These are phyloP conservation scores for Beauveria australis DNA, from an alignment of 2,329 filamentous ascomycete genomes.

Conservation along the genomic window DNA sequence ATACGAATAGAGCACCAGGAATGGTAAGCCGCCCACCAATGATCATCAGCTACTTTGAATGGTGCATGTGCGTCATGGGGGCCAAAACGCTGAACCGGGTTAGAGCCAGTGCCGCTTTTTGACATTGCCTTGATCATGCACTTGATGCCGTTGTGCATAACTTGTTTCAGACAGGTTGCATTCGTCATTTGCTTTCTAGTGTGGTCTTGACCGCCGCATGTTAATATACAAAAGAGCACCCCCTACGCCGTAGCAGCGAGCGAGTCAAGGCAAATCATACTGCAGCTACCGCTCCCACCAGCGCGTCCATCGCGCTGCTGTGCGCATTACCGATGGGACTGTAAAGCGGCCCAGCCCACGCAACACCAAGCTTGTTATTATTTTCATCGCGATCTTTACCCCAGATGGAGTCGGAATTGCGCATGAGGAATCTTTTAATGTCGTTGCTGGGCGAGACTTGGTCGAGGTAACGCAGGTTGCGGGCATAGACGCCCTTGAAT, in stretches of 20 bases:
- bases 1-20: not conserved
- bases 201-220: too few relatives aligned
- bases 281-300: conserved; percentile 52
- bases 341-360: conserved; percentile 56
- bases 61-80: not conserved
- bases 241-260: not conserved
- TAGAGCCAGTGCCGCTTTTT: not conserved
- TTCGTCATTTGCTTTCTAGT: too few relatives aligned
- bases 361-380: conserved; percentile 46
- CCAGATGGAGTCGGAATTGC: conserved; percentile 61
- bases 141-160: not conserved
- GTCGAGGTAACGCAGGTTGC: conserved; percentile 54
- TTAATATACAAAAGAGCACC: not conserved
- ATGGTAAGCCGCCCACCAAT: not conserved
- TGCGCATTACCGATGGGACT: conserved; percentile 50
- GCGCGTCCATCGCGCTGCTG: conserved; percentile 55
- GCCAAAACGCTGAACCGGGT: not conserved
- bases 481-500: conserved; percentile 65
- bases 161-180: not conserved
- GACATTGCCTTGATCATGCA: not conserved
- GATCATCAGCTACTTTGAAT: not conserved
- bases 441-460: conserved; percentile 36
- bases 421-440: conserved; percentile 47
- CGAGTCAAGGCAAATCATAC: conserved; percentile 13
- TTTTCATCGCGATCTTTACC: conserved; percentile 38